Percentiles rank a stretch among this genome's conserved stretches.
These are phyloP conservation scores for Tetrahymena borealis DNA, from an alignment of 73 alveolate species.

Conservation along the genomic window DNA sequence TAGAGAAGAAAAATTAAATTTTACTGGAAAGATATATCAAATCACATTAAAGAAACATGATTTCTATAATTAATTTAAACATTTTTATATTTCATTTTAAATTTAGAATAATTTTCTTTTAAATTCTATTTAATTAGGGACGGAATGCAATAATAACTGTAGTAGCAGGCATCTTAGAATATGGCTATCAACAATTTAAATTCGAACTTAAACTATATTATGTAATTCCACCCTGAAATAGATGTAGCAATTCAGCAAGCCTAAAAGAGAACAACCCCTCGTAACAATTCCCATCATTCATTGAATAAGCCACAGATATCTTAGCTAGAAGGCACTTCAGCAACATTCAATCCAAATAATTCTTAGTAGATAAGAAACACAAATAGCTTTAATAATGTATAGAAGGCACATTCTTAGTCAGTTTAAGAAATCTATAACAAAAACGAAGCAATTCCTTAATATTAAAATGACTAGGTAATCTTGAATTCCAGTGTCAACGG, in stretches of 20 bases:
- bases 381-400: too few relatives aligned
- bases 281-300: neutral
- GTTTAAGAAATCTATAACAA: neutral
- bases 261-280: neutral
- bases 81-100: too few relatives aligned
- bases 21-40: too few relatives aligned
- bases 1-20: too few relatives aligned
- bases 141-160: neutral
- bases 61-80: too few relatives aligned
- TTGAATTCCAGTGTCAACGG: neutral
- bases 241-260: neutral
- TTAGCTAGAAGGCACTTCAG: neutral
- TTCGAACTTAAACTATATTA: neutral
- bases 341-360: neutral
- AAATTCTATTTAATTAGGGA: neutral
- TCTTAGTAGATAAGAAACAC: too few relatives aligned
- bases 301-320: neutral
- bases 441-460: neutral
- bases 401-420: neutral
- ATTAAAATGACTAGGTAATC: neutral
- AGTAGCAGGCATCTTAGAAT: neutral
- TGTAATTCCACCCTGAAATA: neutral
- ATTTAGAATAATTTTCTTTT: neutral
- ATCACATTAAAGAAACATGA: too few relatives aligned
- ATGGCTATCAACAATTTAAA: neutral